Percentiles rank a stretch among this genome's conserved stretches.
Conservation (phyloP, 106 monocot species). For the Dendrobium nobile region DNA sequence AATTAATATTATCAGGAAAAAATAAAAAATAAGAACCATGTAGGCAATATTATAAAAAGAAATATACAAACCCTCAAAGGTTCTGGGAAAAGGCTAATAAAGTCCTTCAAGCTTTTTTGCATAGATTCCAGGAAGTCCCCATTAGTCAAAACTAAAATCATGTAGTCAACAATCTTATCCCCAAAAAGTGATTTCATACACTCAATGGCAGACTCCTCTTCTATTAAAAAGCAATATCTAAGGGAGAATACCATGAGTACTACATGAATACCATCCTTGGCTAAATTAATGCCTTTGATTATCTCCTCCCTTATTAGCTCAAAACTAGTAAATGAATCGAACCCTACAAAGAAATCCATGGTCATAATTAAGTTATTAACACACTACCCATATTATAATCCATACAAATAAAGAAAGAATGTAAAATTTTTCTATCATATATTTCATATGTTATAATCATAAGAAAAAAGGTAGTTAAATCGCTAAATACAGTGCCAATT, state of each 20-base stretch:
- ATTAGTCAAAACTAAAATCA: slow-evolving; percentile 72
- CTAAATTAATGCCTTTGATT: slow-evolving; percentile 68
- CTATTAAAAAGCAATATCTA: slow-evolving; percentile 55
- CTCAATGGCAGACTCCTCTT: slow-evolving; percentile 63
- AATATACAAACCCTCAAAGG: slow-evolving; percentile 33
- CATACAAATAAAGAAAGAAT: no score
- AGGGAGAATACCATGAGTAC: slow-evolving; percentile 77
- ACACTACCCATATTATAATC: no score
- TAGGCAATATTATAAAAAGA: no score
- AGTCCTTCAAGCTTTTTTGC: slow-evolving; percentile 35
- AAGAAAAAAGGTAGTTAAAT: no score
- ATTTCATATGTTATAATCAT: no score
- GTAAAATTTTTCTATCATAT: no score
- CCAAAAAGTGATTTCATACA: slow-evolving; percentile 63
- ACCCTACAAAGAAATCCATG: slow-evolving; percentile 29
- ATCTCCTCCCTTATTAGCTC: slow-evolving; percentile 64
- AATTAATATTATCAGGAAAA: no score
- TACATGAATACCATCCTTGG: slow-evolving; percentile 92
- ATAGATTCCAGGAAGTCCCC: slow-evolving; percentile 56
- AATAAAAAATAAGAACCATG: no score
- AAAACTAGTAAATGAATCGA: slow-evolving; percentile 48
- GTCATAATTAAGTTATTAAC: no score
- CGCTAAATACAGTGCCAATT: no score
- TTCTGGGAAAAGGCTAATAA: slow-evolving; percentile 32
- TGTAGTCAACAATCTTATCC: slow-evolving; percentile 60